These are phyloP conservation scores for Lyophyllum semitale DNA, from an alignment of 768 basidiomycete genomes.

Conservation along the genomic window DNA sequence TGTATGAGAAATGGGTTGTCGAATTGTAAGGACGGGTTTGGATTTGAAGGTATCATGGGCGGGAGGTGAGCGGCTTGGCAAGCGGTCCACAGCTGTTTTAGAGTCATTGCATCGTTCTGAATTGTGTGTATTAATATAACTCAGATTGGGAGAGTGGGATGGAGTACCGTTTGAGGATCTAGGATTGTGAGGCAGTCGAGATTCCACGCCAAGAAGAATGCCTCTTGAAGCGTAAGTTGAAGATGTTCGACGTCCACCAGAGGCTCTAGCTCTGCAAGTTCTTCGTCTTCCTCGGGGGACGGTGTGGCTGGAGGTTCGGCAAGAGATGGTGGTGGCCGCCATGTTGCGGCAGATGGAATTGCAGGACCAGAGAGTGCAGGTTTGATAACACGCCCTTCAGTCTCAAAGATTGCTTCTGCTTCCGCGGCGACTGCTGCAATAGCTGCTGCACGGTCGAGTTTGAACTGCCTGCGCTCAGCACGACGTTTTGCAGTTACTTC, in stretches of 20 bases:
- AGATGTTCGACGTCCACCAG: conserved; percentile 85
- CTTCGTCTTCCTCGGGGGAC: conserved; percentile 31
- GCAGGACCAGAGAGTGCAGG: conserved; percentile 58
- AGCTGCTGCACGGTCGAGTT: conserved; percentile 86
- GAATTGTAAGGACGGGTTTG: conserved; percentile 44
- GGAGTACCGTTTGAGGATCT: conserved; percentile 63
- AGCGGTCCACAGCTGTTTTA: conserved; percentile 61
- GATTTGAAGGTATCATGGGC: conserved; percentile 33
- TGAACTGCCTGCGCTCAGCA: conserved; percentile 89
- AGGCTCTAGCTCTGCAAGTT: conserved; percentile 40
- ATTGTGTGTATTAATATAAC: conserved; percentile 3
- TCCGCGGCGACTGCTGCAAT: conserved; percentile 81
- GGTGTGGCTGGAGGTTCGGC: conserved; percentile 21
- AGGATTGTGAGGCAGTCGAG: conserved; percentile 79
- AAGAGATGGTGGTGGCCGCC: conserved; percentile 51
- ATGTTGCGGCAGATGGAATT: conserved; percentile 81
- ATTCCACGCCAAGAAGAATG: conserved; percentile 86
- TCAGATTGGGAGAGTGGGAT: background rate
- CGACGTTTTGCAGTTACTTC: conserved; percentile 88
- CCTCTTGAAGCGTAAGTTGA: conserved; percentile 86
- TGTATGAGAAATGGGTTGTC: conserved; percentile 93
- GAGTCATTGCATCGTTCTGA: conserved; percentile 56
- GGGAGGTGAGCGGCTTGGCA: conserved; percentile 61
- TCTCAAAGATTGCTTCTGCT: conserved; percentile 73
- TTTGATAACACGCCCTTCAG: conserved; percentile 65